Conservation (phyloP, 306 rosid genomes). For the Macrotyloma uniflorum region DNA sequence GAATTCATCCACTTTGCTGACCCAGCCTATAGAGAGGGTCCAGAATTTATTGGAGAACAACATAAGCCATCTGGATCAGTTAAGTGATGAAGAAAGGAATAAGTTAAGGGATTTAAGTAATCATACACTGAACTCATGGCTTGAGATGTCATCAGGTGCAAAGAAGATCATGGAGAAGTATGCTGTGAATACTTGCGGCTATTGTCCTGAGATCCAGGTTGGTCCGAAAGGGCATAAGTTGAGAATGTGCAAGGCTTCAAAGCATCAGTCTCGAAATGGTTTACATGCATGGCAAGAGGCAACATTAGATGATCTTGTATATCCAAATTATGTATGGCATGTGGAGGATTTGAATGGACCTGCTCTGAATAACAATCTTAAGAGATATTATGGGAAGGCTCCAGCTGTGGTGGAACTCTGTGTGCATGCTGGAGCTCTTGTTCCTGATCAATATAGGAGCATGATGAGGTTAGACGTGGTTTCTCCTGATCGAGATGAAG, state of each 20-base stretch:
- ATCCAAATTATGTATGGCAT: constrained; percentile 89
- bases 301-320: constrained; percentile 64
- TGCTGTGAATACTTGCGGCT: constrained; percentile 74
- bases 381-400: constrained; percentile 89
- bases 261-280: constrained; percentile 88
- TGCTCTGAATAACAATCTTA: constrained; percentile 70
- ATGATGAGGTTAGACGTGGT: constrained; percentile 94
- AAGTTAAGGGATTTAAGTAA: constrained; percentile 49
- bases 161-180: constrained; percentile 79
- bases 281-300: constrained; percentile 97
- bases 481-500: constrained; percentile 76
- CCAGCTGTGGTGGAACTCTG: constrained; percentile 91
- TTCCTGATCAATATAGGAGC: constrained; percentile 69
- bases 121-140: constrained; percentile 64
- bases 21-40: constrained; percentile 32
- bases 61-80: constrained; percentile 37
- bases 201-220: constrained; percentile 84
- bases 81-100: constrained; percentile 34
- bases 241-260: constrained; percentile 85
- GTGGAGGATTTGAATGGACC: constrained; percentile 60
- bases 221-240: constrained; percentile 92
- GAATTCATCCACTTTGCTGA: constrained; percentile 31
- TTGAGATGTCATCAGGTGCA: constrained; percentile 74
- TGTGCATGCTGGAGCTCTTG: constrained; percentile 76
- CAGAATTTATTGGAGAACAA: constrained; percentile 38